Evolutionary conservation across 768 basidiomycete genomes (phyloP).

Genomic region (Panellus pusillus): DNA sequence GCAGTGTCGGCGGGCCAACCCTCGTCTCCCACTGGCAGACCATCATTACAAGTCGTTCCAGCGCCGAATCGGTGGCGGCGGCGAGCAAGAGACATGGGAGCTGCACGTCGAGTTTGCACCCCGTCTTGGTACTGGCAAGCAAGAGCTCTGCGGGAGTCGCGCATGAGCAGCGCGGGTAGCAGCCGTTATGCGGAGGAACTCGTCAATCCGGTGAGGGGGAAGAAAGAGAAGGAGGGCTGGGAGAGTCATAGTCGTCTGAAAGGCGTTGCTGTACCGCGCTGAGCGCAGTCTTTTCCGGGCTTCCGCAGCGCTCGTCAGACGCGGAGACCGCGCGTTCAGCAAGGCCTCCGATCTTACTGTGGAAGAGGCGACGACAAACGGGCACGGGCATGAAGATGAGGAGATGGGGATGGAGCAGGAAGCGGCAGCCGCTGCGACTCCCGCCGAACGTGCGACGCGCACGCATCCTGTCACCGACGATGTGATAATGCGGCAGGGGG

Average conservation of each 20-base stretch:
- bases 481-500: conserved; percentile 18
- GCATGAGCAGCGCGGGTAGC: conserved; percentile 39
- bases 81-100: conserved; percentile 5
- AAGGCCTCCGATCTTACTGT: no score
- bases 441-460: conserved; percentile 47
- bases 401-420: no score
- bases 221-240: conserved; percentile 28
- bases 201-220: conserved; percentile 29
- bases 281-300: conserved; percentile 59
- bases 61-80: conserved; percentile 20
- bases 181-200: conserved; percentile 38
- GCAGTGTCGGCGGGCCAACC: conserved; percentile 39
- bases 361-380: no score
- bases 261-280: conserved; percentile 55
- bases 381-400: no score
- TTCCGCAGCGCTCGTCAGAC: conserved; percentile 21
- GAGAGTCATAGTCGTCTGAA: conserved; percentile 50
- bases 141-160: conserved; percentile 47
- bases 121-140: conserved; percentile 31
- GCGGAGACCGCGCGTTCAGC: no score
- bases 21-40: conserved; percentile 8
- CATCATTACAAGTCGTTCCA: conserved; percentile 33
- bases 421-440: conserved; percentile 34
- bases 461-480: conserved; percentile 63
- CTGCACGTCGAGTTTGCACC: conserved; percentile 30